Evolutionary conservation across 495 filamentous ascomycete genomes (phyloP).

Genomic region (Penicillium samsonianum): DNA sequence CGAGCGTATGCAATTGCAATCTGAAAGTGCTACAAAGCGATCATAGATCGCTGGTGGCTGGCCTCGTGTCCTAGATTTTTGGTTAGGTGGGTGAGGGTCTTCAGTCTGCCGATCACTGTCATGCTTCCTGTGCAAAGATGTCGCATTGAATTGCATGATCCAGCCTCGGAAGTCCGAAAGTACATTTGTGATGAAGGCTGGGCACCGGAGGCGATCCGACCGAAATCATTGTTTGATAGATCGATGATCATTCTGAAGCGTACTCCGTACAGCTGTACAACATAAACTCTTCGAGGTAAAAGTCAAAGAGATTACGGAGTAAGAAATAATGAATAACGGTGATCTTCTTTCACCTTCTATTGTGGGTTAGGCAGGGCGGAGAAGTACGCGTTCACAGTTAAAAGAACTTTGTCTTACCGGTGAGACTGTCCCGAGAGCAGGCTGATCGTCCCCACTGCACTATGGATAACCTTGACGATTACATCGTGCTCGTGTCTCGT

Average conservation of each 20-base stretch:
- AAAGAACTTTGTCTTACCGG: constrained; percentile 4
- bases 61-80: neutral
- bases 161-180: constrained; percentile 10
- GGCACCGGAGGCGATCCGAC: neutral
- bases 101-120: neutral
- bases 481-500: neutral
- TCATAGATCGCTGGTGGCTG: neutral
- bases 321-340: neutral
- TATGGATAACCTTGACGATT: neutral
- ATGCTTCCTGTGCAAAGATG: neutral
- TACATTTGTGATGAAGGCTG: constrained; percentile 2
- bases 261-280: neutral
- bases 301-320: neutral
- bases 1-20: neutral
- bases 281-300: neutral
- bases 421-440: neutral
- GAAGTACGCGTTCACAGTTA: neutral
- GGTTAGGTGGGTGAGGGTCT: neutral
- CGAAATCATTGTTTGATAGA: neutral
- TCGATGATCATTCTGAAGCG: neutral
- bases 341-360: neutral
- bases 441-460: neutral
- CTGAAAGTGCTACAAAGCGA: neutral
- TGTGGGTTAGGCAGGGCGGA: constrained; percentile 4
- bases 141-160: neutral